Conservation (phyloP, 2,329 filamentous ascomycete genomes). For the Hypomyces rosellus region DNA sequence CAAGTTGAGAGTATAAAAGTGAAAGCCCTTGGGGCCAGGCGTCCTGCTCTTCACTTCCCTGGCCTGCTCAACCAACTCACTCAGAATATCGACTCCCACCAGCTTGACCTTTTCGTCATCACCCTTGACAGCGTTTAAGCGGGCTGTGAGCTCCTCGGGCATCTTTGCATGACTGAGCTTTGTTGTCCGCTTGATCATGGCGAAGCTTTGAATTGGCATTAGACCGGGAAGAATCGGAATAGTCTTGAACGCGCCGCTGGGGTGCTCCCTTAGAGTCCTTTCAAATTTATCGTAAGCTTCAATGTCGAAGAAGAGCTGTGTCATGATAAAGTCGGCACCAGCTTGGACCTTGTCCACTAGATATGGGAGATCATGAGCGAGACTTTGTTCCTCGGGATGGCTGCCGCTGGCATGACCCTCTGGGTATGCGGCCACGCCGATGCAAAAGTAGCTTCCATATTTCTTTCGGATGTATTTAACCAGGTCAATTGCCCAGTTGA, state of each 20-base stretch:
- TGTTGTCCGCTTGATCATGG: slow-evolving; percentile 87
- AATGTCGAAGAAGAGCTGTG: slow-evolving; percentile 91
- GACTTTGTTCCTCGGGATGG: slow-evolving; percentile 62
- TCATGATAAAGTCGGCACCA: slow-evolving; percentile 97
- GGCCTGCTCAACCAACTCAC: slow-evolving; percentile 75
- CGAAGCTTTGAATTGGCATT: slow-evolving; percentile 97
- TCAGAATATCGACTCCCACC: slow-evolving; percentile 74
- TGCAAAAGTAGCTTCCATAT: slow-evolving; percentile 91
- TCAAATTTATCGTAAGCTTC: slow-evolving; percentile 79
- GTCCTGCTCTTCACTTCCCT: slow-evolving; percentile 55
- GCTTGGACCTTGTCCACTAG: slow-evolving; percentile 86
- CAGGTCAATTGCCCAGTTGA: slow-evolving; percentile 82
- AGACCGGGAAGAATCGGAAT: slow-evolving; percentile 90
- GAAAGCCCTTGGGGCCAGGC: slow-evolving; percentile 69
- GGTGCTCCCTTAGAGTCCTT: slow-evolving; percentile 65
- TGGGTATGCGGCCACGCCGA: slow-evolving; percentile 90
- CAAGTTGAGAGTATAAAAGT: slow-evolving; percentile 95
- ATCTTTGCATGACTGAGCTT: slow-evolving; percentile 89
- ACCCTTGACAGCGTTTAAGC: slow-evolving; percentile 65
- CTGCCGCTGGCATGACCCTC: slow-evolving; percentile 92
- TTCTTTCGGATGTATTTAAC: slow-evolving; percentile 81
- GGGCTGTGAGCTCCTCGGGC: slow-evolving; percentile 61
- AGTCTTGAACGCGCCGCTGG: slow-evolving; percentile 76
- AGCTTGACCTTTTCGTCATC: slow-evolving; percentile 78
- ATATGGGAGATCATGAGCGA: slow-evolving; percentile 79